Base-by-base conservation (phyloP, 176 grass and related monocot species). In the Raddia distichophylla region DNA sequence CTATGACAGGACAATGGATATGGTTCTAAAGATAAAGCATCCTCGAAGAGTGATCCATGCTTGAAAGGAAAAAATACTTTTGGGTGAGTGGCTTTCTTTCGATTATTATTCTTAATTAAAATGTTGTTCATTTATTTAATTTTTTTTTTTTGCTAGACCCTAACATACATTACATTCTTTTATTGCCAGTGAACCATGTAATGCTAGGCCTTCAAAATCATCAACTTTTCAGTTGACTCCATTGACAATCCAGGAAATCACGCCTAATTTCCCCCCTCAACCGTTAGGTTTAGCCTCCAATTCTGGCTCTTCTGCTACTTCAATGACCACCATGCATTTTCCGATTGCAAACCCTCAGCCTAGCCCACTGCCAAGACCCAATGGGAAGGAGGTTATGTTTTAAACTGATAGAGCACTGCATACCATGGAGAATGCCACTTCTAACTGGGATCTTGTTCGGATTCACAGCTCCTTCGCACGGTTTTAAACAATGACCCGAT, bases 21-120 rank as follows among this genome's bases (percentile, higher is more conserved):
- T 42, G 85, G 79, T 76, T 61, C 63, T 67, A 90, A 80, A 71
- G 87, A 94, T 52, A 85, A 83, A 85, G 63, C 62, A 33, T 57
- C 82, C 40, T 87, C 88, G 2, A 95, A 84, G 82, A 93, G 92
- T 82, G 86, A 92, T 57, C 53, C 89, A 10, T 71, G 74, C 37
- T 22, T 88, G 87, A 95, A 91, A 74, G 80, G 84, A 54, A 93
- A 83, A 69, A 75, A 56, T 49, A 73, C 53, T 59, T 45, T 16
- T 66, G 45, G 79, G 88, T 90, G 78, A 88, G 88, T 85, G 71
- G 42, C 67, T 69, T 55, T 14, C 14, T 83, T 51, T 81, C 7
- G 49, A 14, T 68, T 67, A 55, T 45, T 37, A 5, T 44, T 83
- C 35, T 44, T 82, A 34, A 20, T 53, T 54, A 17, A 60, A 86